Percentiles rank a stretch among this genome's conserved stretches.
Evolutionary conservation across 2,329 filamentous ascomycete species (phyloP).

Genomic region (Curvularia spicifera): DNA sequence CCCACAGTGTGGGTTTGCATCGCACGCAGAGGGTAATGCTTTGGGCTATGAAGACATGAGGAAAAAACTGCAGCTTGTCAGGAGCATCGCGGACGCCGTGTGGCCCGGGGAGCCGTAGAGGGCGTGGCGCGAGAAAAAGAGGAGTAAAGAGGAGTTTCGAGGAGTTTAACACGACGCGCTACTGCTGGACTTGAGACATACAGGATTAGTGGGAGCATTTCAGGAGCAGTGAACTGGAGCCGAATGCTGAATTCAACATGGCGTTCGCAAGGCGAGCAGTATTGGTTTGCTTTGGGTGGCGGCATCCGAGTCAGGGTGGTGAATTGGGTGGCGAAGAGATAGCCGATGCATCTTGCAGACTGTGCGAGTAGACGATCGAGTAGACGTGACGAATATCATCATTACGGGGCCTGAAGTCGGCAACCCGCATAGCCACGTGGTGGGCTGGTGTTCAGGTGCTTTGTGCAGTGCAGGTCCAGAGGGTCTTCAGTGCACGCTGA

Average conservation of each 20-base stretch:
- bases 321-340: slow-evolving; percentile 4
- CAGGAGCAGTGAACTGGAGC: slow-evolving; percentile 11
- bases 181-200: slow-evolving; percentile 1
- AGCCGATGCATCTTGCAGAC: neutral
- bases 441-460: slow-evolving; percentile 1
- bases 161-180: slow-evolving; percentile 2
- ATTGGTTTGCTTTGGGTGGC: neutral
- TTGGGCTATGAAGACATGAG: slow-evolving; percentile 73
- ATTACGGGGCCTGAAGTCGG: slow-evolving; percentile 5
- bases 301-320: slow-evolving; percentile 9
- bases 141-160: neutral
- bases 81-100: slow-evolving; percentile 73
- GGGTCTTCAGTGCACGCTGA: slow-evolving; percentile 8
- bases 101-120: slow-evolving; percentile 64
- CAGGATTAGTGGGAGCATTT: slow-evolving; percentile 11
- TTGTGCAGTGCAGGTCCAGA: slow-evolving; percentile 6
- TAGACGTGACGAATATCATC: neutral
- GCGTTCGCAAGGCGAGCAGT: slow-evolving; percentile 20
- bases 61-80: slow-evolving; percentile 73
- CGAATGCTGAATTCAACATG: slow-evolving; percentile 38
- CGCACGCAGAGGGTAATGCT: slow-evolving; percentile 74
- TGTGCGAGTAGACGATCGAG: neutral
- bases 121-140: neutral
- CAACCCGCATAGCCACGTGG: slow-evolving; percentile 12
- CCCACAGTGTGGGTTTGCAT: slow-evolving; percentile 59